Base-by-base conservation (phyloP, 1,139 yeast species). In the Tardiomyces blankii region DNA sequence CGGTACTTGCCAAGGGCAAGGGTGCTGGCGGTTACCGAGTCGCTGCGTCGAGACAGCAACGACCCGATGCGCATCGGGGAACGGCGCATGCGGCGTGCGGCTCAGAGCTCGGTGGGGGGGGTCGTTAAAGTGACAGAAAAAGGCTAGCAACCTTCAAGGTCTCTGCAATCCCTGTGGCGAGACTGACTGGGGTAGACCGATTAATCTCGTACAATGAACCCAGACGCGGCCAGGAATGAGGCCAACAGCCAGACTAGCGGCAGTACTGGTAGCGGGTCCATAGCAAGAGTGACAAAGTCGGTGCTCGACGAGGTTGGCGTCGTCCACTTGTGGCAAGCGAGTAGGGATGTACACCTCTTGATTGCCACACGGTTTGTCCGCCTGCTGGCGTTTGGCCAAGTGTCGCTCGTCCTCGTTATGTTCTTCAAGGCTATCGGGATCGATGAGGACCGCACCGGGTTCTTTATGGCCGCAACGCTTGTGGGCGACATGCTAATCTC, bases 381-480 rank as follows among this genome's bases (percentile, higher is more conserved):
- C 21, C 73, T 85, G 76, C 67, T 80, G 49, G 82, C 93, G 1
- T 88, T 81, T 61, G 95, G 95, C 2, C 68, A 83, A 49, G 82
- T 93, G 12, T 85, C 87, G 56, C 89, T 87, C 65, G 80, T 88
- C 5, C 66, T 88, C 43, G 82, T 91, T 0, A 70, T 85, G 14
- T 86, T 80, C 54, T 69, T 88, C 43, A 74, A 74, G 47, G 70
- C 73, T 3, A 62, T 83, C 6, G 75, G 73, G 2, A 70, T 83
- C 42, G 56, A 75, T 0, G 87, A 83, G 48, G 60, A 74, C 1
- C 62, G 69, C 38, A 82, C 84, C 43, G 96, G 96, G 2, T 49
- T 77, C 33, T 88, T 88, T 61, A 87, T 88, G 95, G 77, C 95
- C 0, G 65, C 81, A 47, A 87, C 96, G 0, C 67, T 87, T 52